Base-by-base conservation (phyloP, 257 asterid species). In the Capsicum rhomboideum region DNA sequence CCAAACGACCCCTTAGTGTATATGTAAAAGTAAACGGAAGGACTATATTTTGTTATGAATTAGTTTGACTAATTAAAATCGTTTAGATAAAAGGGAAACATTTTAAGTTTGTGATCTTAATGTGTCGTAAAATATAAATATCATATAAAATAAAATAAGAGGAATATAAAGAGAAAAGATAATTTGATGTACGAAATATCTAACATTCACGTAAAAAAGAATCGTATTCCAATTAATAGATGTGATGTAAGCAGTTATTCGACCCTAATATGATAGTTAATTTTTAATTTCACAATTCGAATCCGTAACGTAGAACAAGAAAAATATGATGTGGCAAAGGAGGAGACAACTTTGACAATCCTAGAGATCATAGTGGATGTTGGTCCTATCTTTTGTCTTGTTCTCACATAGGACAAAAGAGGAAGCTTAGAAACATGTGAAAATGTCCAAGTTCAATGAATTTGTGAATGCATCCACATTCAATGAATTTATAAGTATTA, bases 401-500 rank as follows among this genome's bases (percentile, higher is more conserved):
- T 74, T 46, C 58, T 74, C 42, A 46, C 4, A 37, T 0, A 37
- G 8, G 10, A 37, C 52, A 37, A 69, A 37, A 10, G 6, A n/a
- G 16, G 1, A 37, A 69, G 52, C 52, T 68, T 18, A 6, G 80
- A 46, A 74, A 13, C 9, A n/a, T 21, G 37, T 44, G 37, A 72
- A 67, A 6, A 44, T 72, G 58, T 71, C 79, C 34, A 42, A 6
- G 14, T 69, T 34, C 63, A 79, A 68, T 83, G 86, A 46, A 86
- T 79, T n/a, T 56, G 52, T 50, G 37, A 49, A 49, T 75, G 63
- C 63, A 17, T 75, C 78, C 28, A 34, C 10, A 4, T 69, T 69
- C 78, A 69, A 69, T 69, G 78, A 18, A 69, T 17, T 66, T 46
- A 14, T 2, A 46, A 34, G 37, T 46, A 10, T 2, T 46, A n/a